A percentile compares a stretch with the other conserved stretches of the same genome.
phyloP scores from a whole-genome alignment of 2,329 filamentous ascomycete genomes.

The Phyllosticta citribraziliensis region DNA sequence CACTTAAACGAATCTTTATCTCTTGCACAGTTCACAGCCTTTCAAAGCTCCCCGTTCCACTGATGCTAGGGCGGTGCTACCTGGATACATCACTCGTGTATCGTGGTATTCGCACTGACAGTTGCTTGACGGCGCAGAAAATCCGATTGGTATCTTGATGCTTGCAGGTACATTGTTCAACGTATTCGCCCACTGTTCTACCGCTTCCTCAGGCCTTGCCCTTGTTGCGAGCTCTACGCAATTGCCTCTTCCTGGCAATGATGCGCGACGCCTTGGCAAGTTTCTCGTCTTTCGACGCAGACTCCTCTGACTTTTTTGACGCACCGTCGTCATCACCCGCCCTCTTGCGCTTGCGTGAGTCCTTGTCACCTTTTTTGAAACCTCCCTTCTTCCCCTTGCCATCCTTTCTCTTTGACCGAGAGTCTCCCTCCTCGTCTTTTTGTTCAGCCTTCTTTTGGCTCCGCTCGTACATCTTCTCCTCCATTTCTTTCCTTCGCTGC shows the following conservation, averaged over 20 bases:
- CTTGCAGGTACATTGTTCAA: neutral
- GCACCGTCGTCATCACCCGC: constrained; percentile 18
- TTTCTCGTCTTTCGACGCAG: constrained; percentile 38
- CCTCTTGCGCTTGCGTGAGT: constrained; percentile 6
- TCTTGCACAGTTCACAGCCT: neutral
- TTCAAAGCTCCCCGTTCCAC: neutral
- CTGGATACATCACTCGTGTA: neutral
- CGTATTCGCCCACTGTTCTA: neutral
- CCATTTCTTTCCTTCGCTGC: constrained; percentile 59
- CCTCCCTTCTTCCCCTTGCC: constrained; percentile 3
- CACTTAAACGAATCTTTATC: too few relatives aligned
- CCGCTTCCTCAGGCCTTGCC: constrained; percentile 11
- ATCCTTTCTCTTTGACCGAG: constrained; percentile 11
- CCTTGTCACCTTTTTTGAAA: neutral
- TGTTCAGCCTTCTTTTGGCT: constrained; percentile 29
- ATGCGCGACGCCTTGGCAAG: constrained; percentile 61
- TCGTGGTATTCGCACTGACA: neutral
- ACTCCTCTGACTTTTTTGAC: constrained; percentile 29
- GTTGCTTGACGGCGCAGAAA: neutral
- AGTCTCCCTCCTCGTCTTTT: constrained; percentile 32
- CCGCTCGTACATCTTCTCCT: constrained; percentile 45
- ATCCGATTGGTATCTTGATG: constrained; percentile 1
- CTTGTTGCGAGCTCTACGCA: constrained; percentile 50
- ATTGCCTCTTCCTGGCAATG: constrained; percentile 74
- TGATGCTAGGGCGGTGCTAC: neutral